A percentile compares a stretch with the other conserved stretches of the same genome.
Conservation (phyloP, 2,329 filamentous ascomycete species). For the Cucurbitaria berberidis region DNA sequence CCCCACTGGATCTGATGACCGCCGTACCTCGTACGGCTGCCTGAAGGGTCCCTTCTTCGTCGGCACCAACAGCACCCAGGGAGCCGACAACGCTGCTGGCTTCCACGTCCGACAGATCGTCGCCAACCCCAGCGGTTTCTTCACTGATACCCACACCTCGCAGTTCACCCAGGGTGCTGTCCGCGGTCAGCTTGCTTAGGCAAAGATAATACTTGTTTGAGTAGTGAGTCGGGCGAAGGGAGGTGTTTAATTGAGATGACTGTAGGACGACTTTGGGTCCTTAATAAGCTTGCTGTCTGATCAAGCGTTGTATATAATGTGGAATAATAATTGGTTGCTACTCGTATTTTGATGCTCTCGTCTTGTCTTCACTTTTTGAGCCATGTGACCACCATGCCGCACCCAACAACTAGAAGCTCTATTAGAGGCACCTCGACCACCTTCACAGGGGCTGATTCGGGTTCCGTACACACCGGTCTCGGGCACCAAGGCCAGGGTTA, state of each 20-base stretch:
- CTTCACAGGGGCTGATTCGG: constrained; percentile 59
- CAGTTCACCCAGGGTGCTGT: constrained; percentile 59
- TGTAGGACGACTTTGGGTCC: too few species aligned
- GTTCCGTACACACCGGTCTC: constrained; percentile 60
- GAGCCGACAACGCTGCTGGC: constrained; percentile 53
- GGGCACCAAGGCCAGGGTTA: constrained; percentile 60
- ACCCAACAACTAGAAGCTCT: constrained; percentile 51
- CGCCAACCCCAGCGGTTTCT: constrained; percentile 58
- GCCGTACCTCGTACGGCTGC: constrained; percentile 32
- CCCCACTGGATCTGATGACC: constrained; percentile 46
- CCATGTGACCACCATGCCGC: too few species aligned
- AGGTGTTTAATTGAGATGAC: too few species aligned
- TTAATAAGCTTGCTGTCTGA: too few species aligned
- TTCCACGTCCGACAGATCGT: constrained; percentile 61
- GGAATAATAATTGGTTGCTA: too few species aligned
- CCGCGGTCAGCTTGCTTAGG: constrained; percentile 53
- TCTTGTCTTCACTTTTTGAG: too few species aligned
- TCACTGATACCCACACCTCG: constrained; percentile 61
- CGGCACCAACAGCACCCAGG: constrained; percentile 41
- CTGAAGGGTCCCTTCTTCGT: constrained; percentile 38
- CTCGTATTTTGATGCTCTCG: too few species aligned
- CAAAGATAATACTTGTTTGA: too few species aligned
- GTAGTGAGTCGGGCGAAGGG: too few species aligned
- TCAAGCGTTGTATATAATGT: too few species aligned
- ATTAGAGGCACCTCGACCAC: constrained; percentile 55